These are phyloP conservation scores for Xylariaceae sp. DNA, from an alignment of 2,329 filamentous ascomycete genomes.

Conservation along the genomic window DNA sequence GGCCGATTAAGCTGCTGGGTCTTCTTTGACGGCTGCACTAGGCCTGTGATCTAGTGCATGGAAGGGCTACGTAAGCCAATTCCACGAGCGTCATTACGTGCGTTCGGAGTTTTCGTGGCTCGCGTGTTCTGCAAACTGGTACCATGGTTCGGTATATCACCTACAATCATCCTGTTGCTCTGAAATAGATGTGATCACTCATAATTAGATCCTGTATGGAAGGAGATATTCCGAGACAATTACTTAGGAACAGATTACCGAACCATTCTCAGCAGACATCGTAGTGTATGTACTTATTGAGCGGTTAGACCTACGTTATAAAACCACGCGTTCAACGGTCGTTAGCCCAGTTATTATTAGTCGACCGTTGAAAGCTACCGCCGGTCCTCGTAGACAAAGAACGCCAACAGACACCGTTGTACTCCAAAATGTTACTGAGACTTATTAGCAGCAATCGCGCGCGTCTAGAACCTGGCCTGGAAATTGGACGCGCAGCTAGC, in stretches of 20 bases:
- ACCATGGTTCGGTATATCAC: constrained; percentile 21
- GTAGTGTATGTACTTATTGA: neutral
- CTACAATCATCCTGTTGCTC: neutral
- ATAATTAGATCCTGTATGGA: constrained; percentile 6
- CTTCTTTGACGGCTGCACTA: no score
- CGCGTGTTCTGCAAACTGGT: constrained; percentile 19
- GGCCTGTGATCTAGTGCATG: no score
- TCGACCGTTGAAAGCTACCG: constrained; percentile 19
- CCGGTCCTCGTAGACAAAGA: constrained; percentile 5
- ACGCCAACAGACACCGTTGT: neutral
- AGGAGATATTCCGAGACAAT: constrained; percentile 18
- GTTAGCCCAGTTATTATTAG: constrained; percentile 11
- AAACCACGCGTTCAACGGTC: constrained; percentile 26
- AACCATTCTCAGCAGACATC: constrained; percentile 12
- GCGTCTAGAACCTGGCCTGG: constrained; percentile 26
- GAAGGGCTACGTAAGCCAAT: constrained; percentile 16
- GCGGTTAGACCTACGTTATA: constrained; percentile 6
- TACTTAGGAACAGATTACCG: constrained; percentile 17
- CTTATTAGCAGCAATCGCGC: constrained; percentile 17
- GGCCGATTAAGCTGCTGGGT: constrained; percentile 20
- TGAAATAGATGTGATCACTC: constrained; percentile 11
- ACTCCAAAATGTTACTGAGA: constrained; percentile 1
- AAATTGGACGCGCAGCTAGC: constrained; percentile 26
- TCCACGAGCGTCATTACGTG: constrained; percentile 20
- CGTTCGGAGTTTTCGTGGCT: constrained; percentile 25